Evolutionary conservation across 2,329 filamentous ascomycete species (phyloP).

Genomic region (Arthrobotrys musiformis): DNA sequence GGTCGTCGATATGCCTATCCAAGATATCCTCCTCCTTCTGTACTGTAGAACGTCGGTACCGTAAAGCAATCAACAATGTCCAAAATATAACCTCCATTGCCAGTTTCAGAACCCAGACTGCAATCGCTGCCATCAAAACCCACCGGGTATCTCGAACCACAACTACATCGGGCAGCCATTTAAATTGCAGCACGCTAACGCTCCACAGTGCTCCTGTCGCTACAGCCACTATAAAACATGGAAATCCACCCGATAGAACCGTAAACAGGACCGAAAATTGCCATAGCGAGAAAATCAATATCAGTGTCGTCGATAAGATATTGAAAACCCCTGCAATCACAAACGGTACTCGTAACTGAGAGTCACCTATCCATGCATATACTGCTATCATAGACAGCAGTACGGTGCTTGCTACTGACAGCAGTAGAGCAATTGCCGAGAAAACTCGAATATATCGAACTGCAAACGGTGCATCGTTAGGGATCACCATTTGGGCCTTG

Average conservation of each 20-base stretch:
- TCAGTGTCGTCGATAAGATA: slow-evolving; percentile 40
- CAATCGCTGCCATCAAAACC: slow-evolving; percentile 48
- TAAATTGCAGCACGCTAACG: slow-evolving; percentile 44
- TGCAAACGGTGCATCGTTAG: slow-evolving; percentile 44
- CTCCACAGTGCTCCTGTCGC: slow-evolving; percentile 43
- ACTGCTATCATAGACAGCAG: slow-evolving; percentile 51
- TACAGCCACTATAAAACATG: slow-evolving; percentile 25
- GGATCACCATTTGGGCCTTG: slow-evolving; percentile 50
- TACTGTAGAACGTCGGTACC: slow-evolving; percentile 23
- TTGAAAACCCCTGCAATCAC: slow-evolving; percentile 39
- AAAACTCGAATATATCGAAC: slow-evolving; percentile 51
- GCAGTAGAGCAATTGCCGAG: slow-evolving; percentile 26
- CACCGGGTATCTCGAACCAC: slow-evolving; percentile 44
- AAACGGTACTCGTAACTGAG: slow-evolving; percentile 47
- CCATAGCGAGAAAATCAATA: slow-evolving; percentile 51
- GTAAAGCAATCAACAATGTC: slow-evolving; percentile 36
- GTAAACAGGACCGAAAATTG: slow-evolving; percentile 35
- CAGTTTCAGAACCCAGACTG: slow-evolving; percentile 43
- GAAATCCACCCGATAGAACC: slow-evolving; percentile 34
- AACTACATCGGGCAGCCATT: slow-evolving; percentile 39
- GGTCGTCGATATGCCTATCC: slow-evolving; percentile 6
- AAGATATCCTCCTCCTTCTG: slow-evolving; percentile 29
- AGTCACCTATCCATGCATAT: slow-evolving; percentile 37
- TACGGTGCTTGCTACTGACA: slow-evolving; percentile 37
- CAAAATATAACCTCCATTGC: slow-evolving; percentile 49